A percentile compares a stretch with the other conserved stretches of the same genome.
Evolutionary conservation across 345 rosid species (phyloP).

Genomic region (Toxicodendron radicans): DNA sequence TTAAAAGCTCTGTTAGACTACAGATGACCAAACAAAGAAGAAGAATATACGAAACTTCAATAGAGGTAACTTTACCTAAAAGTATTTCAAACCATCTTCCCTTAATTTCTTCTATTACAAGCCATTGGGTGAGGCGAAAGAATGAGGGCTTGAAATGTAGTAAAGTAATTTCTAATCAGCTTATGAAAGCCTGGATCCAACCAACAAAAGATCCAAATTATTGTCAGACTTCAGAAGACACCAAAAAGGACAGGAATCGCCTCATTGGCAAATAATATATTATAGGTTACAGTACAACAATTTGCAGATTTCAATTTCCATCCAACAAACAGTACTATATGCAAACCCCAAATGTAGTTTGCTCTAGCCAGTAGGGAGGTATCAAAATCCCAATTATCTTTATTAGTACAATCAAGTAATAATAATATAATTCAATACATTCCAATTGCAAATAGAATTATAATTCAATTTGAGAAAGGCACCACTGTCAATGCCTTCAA

Average conservation of each 20-base stretch:
- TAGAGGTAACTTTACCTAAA: neutral
- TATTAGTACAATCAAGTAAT: slow-evolving; percentile 19
- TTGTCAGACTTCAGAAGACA: too few species aligned
- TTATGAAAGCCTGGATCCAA: too few species aligned
- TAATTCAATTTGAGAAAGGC: neutral
- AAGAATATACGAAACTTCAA: too few species aligned
- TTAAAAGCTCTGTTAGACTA: too few species aligned
- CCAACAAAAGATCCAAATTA: too few species aligned
- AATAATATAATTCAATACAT: slow-evolving; percentile 2
- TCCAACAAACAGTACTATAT: neutral
- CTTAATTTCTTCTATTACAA: too few species aligned
- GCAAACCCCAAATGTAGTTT: neutral
- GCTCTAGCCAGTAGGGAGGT: neutral
- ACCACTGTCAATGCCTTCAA: neutral
- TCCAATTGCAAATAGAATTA: neutral
- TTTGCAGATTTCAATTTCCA: neutral
- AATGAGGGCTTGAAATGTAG: too few species aligned
- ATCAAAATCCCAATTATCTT: slow-evolving; percentile 24
- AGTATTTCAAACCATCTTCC: too few species aligned
- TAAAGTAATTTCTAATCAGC: too few species aligned
- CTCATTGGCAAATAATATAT: neutral
- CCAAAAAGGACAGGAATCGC: too few species aligned
- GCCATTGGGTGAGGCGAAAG: too few species aligned
- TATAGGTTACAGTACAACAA: neutral
- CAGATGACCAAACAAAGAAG: too few species aligned